phyloP scores from a whole-genome alignment of 441 rosid genomes.

The Brassica hybrid region DNA sequence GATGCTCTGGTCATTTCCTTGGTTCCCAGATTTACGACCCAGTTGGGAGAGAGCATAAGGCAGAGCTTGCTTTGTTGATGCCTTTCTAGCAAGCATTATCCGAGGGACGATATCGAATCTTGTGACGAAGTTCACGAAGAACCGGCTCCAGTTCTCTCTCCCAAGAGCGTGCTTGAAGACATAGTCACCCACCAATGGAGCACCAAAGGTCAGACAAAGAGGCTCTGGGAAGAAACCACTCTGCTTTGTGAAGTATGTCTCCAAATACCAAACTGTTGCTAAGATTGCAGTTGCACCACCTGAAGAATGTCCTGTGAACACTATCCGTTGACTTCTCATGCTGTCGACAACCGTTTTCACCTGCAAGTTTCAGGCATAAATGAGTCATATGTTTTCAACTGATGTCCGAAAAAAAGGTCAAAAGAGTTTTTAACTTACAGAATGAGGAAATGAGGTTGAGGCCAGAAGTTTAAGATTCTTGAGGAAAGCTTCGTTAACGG shows the following conservation, averaged over 20 bases:
- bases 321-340: constrained; percentile 48
- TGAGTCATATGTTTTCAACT: background rate
- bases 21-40: constrained; percentile 25
- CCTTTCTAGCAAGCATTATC: constrained; percentile 44
- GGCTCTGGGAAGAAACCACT: too few relatives aligned
- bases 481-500: constrained; percentile 67
- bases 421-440: constrained; percentile 20
- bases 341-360: constrained; percentile 47
- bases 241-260: too few relatives aligned
- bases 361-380: constrained; percentile 42
- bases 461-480: constrained; percentile 43
- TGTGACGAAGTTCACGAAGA: too few relatives aligned
- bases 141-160: too few relatives aligned
- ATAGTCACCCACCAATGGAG: too few relatives aligned
- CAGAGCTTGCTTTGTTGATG: constrained; percentile 45
- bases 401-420: background rate
- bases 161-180: too few relatives aligned
- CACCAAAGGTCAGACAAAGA: too few relatives aligned
- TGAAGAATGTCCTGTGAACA: too few relatives aligned
- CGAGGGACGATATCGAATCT: too few relatives aligned
- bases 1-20: constrained; percentile 18
- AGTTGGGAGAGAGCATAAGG: constrained; percentile 46
- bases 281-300: too few relatives aligned
- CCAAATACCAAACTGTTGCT: too few relatives aligned
- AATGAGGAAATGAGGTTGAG: constrained; percentile 12